Percentiles rank a stretch among this genome's conserved stretches.
Evolutionary conservation across 1,139 yeast genomes (phyloP).

Genomic region (Kodamaea suecica): DNA sequence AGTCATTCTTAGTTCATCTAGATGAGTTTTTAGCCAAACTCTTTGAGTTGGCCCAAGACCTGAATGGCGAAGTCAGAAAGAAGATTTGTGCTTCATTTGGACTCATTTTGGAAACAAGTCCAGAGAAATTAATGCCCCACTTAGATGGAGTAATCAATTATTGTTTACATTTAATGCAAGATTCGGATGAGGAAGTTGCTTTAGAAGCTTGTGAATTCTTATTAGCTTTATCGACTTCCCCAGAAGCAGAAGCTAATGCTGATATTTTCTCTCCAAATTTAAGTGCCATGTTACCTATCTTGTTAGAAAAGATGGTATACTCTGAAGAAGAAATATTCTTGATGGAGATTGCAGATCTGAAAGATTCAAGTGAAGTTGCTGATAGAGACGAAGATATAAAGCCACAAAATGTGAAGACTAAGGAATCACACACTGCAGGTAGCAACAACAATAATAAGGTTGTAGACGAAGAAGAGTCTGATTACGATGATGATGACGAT

Average conservation of each 20-base stretch:
- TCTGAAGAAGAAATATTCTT: constrained; percentile 75
- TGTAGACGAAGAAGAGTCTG: constrained; percentile 49
- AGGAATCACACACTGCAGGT: constrained; percentile 52
- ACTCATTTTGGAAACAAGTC: constrained; percentile 69
- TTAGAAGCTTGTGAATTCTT: constrained; percentile 92
- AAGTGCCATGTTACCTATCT: constrained; percentile 63
- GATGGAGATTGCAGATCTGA: constrained; percentile 68
- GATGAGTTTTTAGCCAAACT: constrained; percentile 64
- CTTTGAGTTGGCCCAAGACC: constrained; percentile 62
- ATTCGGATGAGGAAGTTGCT: constrained; percentile 68
- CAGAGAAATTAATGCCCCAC: constrained; percentile 79
- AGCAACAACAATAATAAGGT: constrained; percentile 24
- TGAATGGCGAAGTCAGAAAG: constrained; percentile 58
- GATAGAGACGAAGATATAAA: constrained; percentile 86
- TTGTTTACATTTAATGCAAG: constrained; percentile 75
- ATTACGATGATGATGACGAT: constrained; percentile 64
- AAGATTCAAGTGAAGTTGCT: constrained; percentile 61
- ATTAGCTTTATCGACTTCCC: constrained; percentile 63
- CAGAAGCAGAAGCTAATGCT: constrained; percentile 46
- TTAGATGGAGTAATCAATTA: constrained; percentile 81
- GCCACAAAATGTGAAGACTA: constrained; percentile 70
- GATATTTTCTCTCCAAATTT: constrained; percentile 56
- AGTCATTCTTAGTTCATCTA: constrained; percentile 58
- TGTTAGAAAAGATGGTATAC: constrained; percentile 82
- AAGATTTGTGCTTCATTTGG: constrained; percentile 79